Conservation (phyloP, 2,329 filamentous ascomycete genomes). For the Colletotrichum sp. region DNA sequence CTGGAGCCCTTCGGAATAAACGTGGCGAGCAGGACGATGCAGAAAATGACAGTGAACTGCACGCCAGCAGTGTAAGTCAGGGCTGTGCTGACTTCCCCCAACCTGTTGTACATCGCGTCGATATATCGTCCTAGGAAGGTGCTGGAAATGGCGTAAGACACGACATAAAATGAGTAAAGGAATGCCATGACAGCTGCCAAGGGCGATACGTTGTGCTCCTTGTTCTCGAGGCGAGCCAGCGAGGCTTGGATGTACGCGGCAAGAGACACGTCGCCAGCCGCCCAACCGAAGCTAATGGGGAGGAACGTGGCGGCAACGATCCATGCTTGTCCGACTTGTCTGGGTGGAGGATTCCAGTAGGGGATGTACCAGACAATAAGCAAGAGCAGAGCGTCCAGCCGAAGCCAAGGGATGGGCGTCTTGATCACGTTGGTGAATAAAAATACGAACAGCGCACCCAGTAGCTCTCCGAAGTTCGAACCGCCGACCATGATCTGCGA, state of each 20-base stretch:
- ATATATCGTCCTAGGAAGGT: constrained; percentile 51
- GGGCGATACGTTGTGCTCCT: constrained; percentile 49
- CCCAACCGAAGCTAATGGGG: constrained; percentile 55
- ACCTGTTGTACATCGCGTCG: constrained; percentile 40
- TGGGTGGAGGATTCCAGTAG: constrained; percentile 45
- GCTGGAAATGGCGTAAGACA: constrained; percentile 48
- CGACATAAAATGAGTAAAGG: constrained; percentile 54
- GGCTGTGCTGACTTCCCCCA: constrained; percentile 37
- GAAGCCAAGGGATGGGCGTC: constrained; percentile 56
- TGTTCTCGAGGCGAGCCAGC: constrained; percentile 47
- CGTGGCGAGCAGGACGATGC: constrained; percentile 45
- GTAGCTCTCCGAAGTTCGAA: constrained; percentile 54
- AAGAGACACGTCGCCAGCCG: constrained; percentile 55
- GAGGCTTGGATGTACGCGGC: constrained; percentile 56
- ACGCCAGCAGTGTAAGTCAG: constrained; percentile 49
- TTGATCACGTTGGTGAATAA: constrained; percentile 52
- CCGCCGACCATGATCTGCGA: constrained; percentile 55
- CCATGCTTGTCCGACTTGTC: constrained; percentile 46
- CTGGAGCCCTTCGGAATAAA: constrained; percentile 50
- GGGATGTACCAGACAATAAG: constrained; percentile 54
- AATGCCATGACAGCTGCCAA: constrained; percentile 57
- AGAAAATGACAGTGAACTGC: constrained; percentile 49
- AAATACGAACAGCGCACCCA: constrained; percentile 53
- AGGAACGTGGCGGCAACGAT: constrained; percentile 36
- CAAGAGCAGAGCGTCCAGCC: constrained; percentile 49